Conservation (phyloP, 129 eudicot genomes). For the Flaveria ramosissima region DNA sequence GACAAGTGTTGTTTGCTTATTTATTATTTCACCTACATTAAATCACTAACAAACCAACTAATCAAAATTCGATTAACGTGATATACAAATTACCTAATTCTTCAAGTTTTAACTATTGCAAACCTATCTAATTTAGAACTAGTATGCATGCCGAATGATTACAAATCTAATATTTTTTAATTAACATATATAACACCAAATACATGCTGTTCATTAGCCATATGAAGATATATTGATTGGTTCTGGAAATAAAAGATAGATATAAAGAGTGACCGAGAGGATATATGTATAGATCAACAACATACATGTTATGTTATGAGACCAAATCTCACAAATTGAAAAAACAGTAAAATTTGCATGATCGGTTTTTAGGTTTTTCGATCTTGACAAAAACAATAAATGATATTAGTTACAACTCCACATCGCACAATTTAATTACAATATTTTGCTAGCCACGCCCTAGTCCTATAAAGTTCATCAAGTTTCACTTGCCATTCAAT, state of each 20-base stretch:
- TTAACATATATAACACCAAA: background rate
- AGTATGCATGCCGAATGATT: too few relatives aligned
- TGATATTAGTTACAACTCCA: constrained; percentile 18
- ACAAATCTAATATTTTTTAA: background rate
- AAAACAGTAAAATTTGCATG: background rate
- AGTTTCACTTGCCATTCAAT: background rate
- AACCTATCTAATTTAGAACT: too few relatives aligned
- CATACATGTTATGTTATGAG: background rate
- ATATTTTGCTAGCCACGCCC: constrained; percentile 3
- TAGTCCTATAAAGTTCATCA: background rate
- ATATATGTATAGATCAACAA: background rate
- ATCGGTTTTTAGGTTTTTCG: background rate
- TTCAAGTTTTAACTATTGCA: too few relatives aligned
- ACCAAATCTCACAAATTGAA: background rate
- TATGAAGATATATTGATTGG: background rate
- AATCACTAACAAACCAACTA: too few relatives aligned
- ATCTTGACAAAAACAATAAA: constrained; percentile 1
- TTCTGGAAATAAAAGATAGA: background rate
- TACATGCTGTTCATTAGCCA: background rate
- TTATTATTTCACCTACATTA: too few relatives aligned
- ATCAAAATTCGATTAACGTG: too few relatives aligned
- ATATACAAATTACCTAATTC: too few relatives aligned
- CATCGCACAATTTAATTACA: constrained; percentile 16
- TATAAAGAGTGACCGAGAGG: background rate
- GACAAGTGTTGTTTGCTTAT: too few relatives aligned